Base-by-base conservation (phyloP, 2,329 filamentous ascomycete species). In the Pseudocercospora musae region DNA sequence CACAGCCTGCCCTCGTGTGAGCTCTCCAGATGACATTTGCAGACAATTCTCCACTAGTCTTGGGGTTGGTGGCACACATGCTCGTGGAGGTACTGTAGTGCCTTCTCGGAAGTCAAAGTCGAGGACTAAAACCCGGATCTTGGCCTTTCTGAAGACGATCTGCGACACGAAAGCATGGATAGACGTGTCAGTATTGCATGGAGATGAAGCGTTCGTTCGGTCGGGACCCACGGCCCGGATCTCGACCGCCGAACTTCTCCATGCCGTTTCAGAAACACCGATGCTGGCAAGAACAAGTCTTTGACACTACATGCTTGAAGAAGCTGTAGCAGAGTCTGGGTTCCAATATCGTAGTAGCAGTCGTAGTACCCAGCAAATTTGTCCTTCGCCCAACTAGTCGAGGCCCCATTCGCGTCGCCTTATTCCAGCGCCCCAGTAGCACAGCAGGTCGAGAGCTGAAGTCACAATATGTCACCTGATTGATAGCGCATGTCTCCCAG, bases 401-500 rank as follows among this genome's bases (percentile, higher is more conserved):
- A 4, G 11, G 31, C 31, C 9, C n/a, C 18, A 25, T 9, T 33
- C n/a, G 27, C 52, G 1, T 18, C 18, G 29, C 31, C 21, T 20
- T n/a, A 11, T 25, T 25, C 9, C n/a, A 18, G 23, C 52, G 52
- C 31, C n/a, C 4, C 21, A 13, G 52, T 54, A 23, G 23, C n/a
- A 40, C 31, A 33, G 52, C 29, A 23, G 2, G 23, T 20, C 52
- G 4, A 40, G 52, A 54, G 31, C 27, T 54, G 52, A 54, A 21
- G 52, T 54, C 29, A 40, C 13, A 54, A 9, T 9, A 18, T 57
- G 44, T 68, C 66, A 68, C 58, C 57, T 63, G 66, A 66, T 48
- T 57, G 40, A 8, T 20, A 53, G 33, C n/a, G 33, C 42, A 63
- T 68, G 66, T 63, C 64, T 60, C 61, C 61, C 56, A 46, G 61